Evolutionary conservation across 176 grass and related monocot species (phyloP).

Genomic region (Coix lacrymajobi): DNA sequence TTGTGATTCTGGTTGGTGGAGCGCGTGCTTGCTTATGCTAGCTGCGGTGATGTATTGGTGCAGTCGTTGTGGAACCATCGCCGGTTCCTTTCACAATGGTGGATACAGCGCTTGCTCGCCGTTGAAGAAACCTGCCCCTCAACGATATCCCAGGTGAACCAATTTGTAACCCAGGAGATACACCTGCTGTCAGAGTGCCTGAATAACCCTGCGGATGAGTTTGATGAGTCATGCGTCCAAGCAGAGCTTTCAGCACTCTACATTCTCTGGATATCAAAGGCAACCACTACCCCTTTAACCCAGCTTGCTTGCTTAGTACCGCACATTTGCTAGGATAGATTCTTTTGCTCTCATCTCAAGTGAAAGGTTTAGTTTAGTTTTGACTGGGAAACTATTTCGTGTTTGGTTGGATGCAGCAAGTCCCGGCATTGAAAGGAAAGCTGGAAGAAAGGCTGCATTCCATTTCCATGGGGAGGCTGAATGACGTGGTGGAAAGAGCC

Average conservation of each 20-base stretch:
- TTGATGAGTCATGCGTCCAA: not conserved
- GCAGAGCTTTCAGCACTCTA: constrained; percentile 30
- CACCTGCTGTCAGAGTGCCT: constrained; percentile 44
- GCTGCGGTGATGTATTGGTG: not conserved
- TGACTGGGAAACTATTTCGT: not conserved
- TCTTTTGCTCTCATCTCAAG: not conserved
- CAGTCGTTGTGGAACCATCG: constrained; percentile 90
- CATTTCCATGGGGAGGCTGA: constrained; percentile 12
- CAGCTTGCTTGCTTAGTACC: not conserved
- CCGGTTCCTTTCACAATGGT: constrained; percentile 63
- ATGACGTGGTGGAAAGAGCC: constrained; percentile 15
- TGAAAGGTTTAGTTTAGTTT: not conserved
- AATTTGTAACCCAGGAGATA: constrained; percentile 61
- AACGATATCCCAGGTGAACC: constrained; percentile 19
- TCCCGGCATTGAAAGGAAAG: constrained; percentile 10
- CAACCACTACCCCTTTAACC: not conserved
- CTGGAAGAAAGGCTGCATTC: constrained; percentile 15
- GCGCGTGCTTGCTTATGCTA: not conserved
- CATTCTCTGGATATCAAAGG: constrained; percentile 40
- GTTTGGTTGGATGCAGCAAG: constrained; percentile 27
- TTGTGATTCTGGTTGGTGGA: not conserved
- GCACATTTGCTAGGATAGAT: not conserved
- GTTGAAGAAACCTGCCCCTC: constrained; percentile 4
- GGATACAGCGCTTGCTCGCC: constrained; percentile 40
- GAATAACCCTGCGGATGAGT: constrained; percentile 10